Evolutionary conservation across 192 early-diverging fungal genomes (phyloP), one percentile per base, ranked within the genome.

Genomic region (Coemansia sp.): DNA sequence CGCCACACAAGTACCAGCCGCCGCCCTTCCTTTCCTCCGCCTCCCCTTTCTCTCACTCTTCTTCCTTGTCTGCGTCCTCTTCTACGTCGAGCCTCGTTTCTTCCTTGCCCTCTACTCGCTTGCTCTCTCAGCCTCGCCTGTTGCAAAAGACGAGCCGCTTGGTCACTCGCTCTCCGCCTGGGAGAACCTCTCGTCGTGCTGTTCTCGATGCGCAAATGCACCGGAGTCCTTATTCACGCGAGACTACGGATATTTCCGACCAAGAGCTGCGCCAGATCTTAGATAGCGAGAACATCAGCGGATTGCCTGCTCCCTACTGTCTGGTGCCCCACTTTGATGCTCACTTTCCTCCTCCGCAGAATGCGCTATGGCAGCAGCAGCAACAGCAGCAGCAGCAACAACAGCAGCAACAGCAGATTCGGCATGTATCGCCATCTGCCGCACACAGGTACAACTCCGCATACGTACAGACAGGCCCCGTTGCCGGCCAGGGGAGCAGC

Each of bases 201-300:
- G 67, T 48, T 31, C 48, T 74, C 71, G 59, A 79, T 79, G 77
- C 58, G 16, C 61, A 66, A 43, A 79, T 79, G 77, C 72, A 79
- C 63, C 71, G 72, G 48, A 63, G 71, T 56, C 77, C 77, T 60
- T 79, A 79, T 64, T 71, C 72, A 52, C 71, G 77, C 57, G 79
- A 76, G 48, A 75, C 72, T 35, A 81, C 79, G 64, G 74, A 81
- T 56, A 81, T 81, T 34, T 72, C 73, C 74, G 79, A 81, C 67
- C 73, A 81, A 64, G 79, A 81, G 61, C 67, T 81, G 51, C 73
- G 74, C 49, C 79, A 81, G 67, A 81, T 81, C 66, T 56, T 81
- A 20, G 79, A 81, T 26, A 81, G 79, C 63, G 79, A 81, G 39
- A 76, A 81, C 68, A 81, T 81, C 55, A 81, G 79, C 46, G 79